Conservation (phyloP, 2,329 filamentous ascomycete species). For the Colletotrichum viniferum region DNA sequence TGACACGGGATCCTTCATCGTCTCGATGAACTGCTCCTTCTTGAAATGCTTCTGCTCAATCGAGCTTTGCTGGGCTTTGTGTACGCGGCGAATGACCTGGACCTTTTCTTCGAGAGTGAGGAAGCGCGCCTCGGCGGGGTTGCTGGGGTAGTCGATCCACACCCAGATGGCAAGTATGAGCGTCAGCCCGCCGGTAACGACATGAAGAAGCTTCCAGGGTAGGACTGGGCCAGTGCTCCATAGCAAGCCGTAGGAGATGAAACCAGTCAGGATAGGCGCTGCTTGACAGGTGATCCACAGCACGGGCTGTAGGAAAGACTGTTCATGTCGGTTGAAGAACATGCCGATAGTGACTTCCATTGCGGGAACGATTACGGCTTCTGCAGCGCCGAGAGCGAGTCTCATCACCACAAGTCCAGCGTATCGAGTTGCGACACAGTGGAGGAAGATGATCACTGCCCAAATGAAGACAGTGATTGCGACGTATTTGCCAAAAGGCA, state of each 20-base stretch:
- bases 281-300: slow-evolving; percentile 36
- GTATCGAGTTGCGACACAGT: slow-evolving; percentile 38
- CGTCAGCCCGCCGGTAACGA: slow-evolving; percentile 39
- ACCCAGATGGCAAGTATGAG: slow-evolving; percentile 36
- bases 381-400: slow-evolving; percentile 37
- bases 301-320: slow-evolving; percentile 35
- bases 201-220: slow-evolving; percentile 44
- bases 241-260: slow-evolving; percentile 45
- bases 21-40: slow-evolving; percentile 30
- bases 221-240: slow-evolving; percentile 34
- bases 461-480: slow-evolving; percentile 35
- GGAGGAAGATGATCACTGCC: slow-evolving; percentile 40
- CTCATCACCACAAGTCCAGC: slow-evolving; percentile 39
- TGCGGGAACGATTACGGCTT: slow-evolving; percentile 41
- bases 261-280: slow-evolving; percentile 40
- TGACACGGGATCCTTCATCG: slow-evolving; percentile 32
- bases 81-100: slow-evolving; percentile 31
- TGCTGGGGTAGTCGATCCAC: slow-evolving; percentile 34
- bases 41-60: slow-evolving; percentile 44
- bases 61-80: slow-evolving; percentile 35
- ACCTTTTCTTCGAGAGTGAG: slow-evolving; percentile 23
- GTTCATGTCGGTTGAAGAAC: slow-evolving; percentile 41
- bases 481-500: slow-evolving; percentile 41
- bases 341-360: slow-evolving; percentile 45
- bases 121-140: slow-evolving; percentile 25